These are phyloP conservation scores for Nelumbo lutea DNA, from an alignment of 164 flowering plant species.

Conservation along the genomic window DNA sequence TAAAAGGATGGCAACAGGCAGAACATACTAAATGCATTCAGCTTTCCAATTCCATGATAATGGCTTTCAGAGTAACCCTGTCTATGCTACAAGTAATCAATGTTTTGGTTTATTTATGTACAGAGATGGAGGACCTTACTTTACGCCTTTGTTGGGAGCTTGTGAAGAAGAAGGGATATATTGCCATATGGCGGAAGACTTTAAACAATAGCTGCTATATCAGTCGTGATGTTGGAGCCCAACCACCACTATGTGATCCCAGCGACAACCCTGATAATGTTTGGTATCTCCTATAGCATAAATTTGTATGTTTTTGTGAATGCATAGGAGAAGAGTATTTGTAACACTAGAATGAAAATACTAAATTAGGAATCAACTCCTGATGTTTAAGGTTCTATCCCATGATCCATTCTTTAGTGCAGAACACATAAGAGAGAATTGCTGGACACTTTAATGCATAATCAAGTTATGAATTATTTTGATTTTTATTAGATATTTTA, in stretches of 20 bases:
- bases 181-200: conserved; percentile 76
- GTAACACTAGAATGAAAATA: background rate
- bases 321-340: background rate
- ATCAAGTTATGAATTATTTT: too few species aligned
- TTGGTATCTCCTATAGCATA: conserved; percentile 36
- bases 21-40: background rate
- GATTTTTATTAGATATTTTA: too few species aligned
- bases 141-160: conserved; percentile 63
- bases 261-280: conserved; percentile 62
- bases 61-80: background rate
- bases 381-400: background rate
- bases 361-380: too few species aligned
- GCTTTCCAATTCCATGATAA: background rate
- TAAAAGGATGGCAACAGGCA: background rate
- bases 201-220: conserved; percentile 59
- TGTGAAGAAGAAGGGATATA: conserved; percentile 58
- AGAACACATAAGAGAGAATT: too few species aligned
- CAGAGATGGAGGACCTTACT: conserved; percentile 68
- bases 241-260: conserved; percentile 55
- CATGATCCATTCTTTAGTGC: too few species aligned
- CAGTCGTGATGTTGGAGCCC: conserved; percentile 40
- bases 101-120: background rate
- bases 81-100: background rate
- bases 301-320: background rate
- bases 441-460: too few species aligned